Evolutionary conservation across 176 grass and related monocot species (phyloP), one percentile per base, ranked within the genome.

Genomic region (Oryza punctata): DNA sequence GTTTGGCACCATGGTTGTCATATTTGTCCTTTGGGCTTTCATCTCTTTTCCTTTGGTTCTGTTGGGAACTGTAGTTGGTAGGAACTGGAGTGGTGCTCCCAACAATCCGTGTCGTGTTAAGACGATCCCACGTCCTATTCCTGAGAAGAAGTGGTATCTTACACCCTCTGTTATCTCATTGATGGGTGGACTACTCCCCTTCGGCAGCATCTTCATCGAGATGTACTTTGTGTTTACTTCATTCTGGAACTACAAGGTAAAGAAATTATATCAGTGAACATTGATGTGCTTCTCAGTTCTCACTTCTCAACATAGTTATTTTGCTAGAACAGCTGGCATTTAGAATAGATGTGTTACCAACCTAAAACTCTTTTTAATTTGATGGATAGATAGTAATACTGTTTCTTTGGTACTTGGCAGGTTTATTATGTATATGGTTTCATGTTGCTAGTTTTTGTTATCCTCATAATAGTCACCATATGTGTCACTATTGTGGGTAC

Each of bases 161-260:
- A 99, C 93, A 54, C 91, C 96, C 61, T 86, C 87, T 41, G 85
- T 99, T 47, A 90, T 99, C 86, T 84, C 96, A 66, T 72, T 99
- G 73, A 96, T 99, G 89, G 96, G 96, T 73, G 96, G 96, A 19
- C 85, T 99, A 49, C 93, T 99, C 71, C 96, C 96, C 40, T 99
- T 99, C 29, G 96, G 96, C 70, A 99, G 96, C 65, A 99, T 99
- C 68, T 99, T 99, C 85, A 99, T 99, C 72, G 96, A 99, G 89
- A 99, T 99, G 96, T 99, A 99, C 78, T 99, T 99, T 43, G 96
- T 99, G 66, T 99, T 99, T 87, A 99, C 96, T 25, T 99, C 96
- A 63, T 99, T 99, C 83, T 99, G 96, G 96, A 99, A 99, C 78
- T 99, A 99, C 82, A 99, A 99, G 96, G 96, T 99, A 93, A 85